Conservation (phyloP, 2,329 filamentous ascomycete species). For the Neopestalotiopsis sp. region DNA sequence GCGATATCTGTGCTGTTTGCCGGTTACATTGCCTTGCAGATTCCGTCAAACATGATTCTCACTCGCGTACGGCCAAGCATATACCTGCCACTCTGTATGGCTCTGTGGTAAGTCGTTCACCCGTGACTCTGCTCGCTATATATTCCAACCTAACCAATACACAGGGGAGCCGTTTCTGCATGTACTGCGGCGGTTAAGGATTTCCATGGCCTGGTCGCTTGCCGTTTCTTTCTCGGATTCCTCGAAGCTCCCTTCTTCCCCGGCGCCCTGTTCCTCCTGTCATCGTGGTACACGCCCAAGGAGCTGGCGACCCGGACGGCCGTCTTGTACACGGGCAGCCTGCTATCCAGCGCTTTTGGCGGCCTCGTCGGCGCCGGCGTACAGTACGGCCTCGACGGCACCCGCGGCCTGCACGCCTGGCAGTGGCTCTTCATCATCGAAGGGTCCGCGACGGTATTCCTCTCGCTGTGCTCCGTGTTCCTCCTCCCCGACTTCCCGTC, state of each 20-base stretch:
- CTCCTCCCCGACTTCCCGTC: constrained; percentile 33
- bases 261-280: constrained; percentile 49
- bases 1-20: constrained; percentile 46
- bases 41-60: constrained; percentile 49
- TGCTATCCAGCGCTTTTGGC: constrained; percentile 71
- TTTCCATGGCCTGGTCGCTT: constrained; percentile 41
- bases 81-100: constrained; percentile 48
- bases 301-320: constrained; percentile 67
- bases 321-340: constrained; percentile 61
- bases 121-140: not conserved
- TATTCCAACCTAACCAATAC: not conserved
- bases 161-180: constrained; percentile 26
- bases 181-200: constrained; percentile 43
- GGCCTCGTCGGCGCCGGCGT: constrained; percentile 66
- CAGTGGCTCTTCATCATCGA: constrained; percentile 29
- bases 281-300: constrained; percentile 68
- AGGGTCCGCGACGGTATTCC: constrained; percentile 32
- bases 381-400: constrained; percentile 61
- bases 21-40: constrained; percentile 48
- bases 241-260: constrained; percentile 48
- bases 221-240: constrained; percentile 46
- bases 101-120: constrained; percentile 41
- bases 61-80: constrained; percentile 46
- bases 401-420: constrained; percentile 63
- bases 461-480: constrained; percentile 30